phyloP scores from a whole-genome alignment of 192 early-diverging fungal species.

The Coemansia sp. region DNA sequence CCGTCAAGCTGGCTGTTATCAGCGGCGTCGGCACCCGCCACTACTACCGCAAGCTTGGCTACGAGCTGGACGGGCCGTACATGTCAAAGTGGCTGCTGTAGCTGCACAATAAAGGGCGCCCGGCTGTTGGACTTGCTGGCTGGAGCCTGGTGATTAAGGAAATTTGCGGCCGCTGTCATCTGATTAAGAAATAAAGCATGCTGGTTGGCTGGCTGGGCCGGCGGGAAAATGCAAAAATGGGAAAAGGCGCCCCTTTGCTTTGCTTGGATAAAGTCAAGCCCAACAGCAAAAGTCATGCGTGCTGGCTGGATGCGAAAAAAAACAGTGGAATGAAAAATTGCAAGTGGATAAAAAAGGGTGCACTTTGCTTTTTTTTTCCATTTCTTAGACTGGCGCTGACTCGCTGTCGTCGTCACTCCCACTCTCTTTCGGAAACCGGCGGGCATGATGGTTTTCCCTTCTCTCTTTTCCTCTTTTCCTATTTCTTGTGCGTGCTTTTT shows the following conservation, averaged over 20 bases:
- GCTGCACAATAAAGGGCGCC: background rate
- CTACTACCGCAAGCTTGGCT: slow-evolving; percentile 98
- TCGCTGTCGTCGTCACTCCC: background rate
- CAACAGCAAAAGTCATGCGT: no score
- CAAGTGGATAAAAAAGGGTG: no score
- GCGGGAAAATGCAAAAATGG: no score
- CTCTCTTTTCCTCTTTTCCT: background rate
- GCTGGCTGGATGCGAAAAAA: no score
- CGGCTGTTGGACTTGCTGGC: no score
- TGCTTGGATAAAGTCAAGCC: no score
- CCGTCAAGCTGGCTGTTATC: slow-evolving; percentile 93
- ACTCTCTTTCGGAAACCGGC: background rate
- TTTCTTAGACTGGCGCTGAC: background rate
- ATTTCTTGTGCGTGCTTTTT: background rate
- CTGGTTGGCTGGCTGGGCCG: no score
- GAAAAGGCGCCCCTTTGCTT: no score
- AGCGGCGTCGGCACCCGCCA: slow-evolving; percentile 96
- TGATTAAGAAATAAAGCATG: no score
- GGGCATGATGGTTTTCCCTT: background rate
- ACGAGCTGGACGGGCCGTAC: slow-evolving; percentile 91
- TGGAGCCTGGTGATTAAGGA: no score
- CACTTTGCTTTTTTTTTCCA: background rate
- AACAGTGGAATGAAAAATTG: no score
- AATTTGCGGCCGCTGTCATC: no score
- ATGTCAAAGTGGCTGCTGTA: slow-evolving; percentile 90